Percentiles rank a stretch among this genome's conserved stretches.
These are phyloP conservation scores for Xanthoconium purpureum DNA, from an alignment of 768 basidiomycete genomes.

Conservation along the genomic window DNA sequence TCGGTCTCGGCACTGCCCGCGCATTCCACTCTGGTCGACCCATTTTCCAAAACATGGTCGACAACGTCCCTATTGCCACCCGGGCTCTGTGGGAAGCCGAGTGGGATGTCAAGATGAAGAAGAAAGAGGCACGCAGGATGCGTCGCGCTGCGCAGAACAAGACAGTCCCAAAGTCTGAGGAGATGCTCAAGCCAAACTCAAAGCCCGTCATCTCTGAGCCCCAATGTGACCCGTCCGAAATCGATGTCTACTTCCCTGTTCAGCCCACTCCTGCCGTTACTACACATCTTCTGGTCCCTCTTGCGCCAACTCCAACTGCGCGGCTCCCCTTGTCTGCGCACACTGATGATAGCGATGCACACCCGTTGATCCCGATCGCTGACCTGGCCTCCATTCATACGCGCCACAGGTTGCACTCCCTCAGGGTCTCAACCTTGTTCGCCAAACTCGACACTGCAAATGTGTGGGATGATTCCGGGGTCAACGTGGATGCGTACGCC, in stretches of 20 bases:
- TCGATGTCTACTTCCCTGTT: conserved; percentile 63
- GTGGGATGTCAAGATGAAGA: conserved; percentile 54
- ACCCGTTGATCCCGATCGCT: conserved; percentile 51
- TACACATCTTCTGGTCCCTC: conserved; percentile 70
- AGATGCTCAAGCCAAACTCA: conserved; percentile 29
- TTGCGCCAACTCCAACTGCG: conserved; percentile 69
- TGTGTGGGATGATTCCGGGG: conserved; percentile 54
- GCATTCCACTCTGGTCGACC: conserved; percentile 73
- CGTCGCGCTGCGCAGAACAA: conserved; percentile 22
- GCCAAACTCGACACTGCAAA: conserved; percentile 63
- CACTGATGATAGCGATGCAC: conserved; percentile 11
- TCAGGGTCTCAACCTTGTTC: conserved; percentile 68
- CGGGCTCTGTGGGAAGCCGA: conserved; percentile 76
- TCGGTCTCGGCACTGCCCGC: conserved; percentile 74
- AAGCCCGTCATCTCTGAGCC: conserved; percentile 1
- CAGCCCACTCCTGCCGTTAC: conserved; percentile 41
- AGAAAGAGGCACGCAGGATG: conserved; percentile 36
- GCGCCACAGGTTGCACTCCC: conserved; percentile 52
- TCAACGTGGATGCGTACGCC: conserved; percentile 57
- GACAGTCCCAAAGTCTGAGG: conserved; percentile 19
- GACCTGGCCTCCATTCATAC: conserved; percentile 50
- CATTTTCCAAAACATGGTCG: conserved; percentile 74
- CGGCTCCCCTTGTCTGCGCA: conserved; percentile 54
- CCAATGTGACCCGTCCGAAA: conserved; percentile 34
- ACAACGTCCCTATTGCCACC: conserved; percentile 75